Evolutionary conservation across 306 rosid species (phyloP), one percentile per base, ranked within the genome.

Genomic region (Prunus davidiana): DNA sequence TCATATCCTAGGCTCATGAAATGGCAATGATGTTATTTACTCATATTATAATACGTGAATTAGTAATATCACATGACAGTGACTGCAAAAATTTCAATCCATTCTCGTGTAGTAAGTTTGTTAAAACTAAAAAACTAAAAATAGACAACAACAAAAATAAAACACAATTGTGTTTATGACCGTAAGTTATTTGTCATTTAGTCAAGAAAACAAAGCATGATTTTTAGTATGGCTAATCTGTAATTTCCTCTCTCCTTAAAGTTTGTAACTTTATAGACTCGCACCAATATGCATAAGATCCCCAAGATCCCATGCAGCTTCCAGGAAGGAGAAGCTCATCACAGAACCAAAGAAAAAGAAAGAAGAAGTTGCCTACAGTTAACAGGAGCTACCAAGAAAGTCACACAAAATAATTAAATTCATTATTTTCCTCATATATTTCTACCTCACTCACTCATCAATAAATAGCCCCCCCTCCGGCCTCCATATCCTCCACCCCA

Each of bases 301-400:
- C 60, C 25, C 7, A 13, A 43, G 24, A 41, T 43, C 58, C 30
- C 62, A 73, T 78, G 90, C 87, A 89, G 65, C 83, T 89, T 89
- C 90, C 85, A 73, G 81, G 90, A 86, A 79, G 83, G 86, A 74
- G 83, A 81, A 76, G 83, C 67, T 56, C 69, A n/a, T 71, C 54
- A 9, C 43, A 8, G 50, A 43, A 52, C 45, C 30, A 25, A 20
- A 24, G 61, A 80, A 71, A 82, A 82, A 14, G 28, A 69, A 80
- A 69, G 43, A 58, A 43, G 54, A 3, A 20, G 63, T 34, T 20
- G 52, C 65, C 6, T 15, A 72, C 54, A 38, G 41, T 72, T 72
- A 38, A 54, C 55, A 41, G 20, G 32, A 12, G n/a, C 32, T 34
- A 38, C 19, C 66, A 13, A 56, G 52, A 57, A 43, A 55, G 54